Percentiles rank a stretch among this genome's conserved stretches.
Evolutionary conservation across 2,329 filamentous ascomycete species (phyloP).

Genomic region (Tolypocladium tundrense): DNA sequence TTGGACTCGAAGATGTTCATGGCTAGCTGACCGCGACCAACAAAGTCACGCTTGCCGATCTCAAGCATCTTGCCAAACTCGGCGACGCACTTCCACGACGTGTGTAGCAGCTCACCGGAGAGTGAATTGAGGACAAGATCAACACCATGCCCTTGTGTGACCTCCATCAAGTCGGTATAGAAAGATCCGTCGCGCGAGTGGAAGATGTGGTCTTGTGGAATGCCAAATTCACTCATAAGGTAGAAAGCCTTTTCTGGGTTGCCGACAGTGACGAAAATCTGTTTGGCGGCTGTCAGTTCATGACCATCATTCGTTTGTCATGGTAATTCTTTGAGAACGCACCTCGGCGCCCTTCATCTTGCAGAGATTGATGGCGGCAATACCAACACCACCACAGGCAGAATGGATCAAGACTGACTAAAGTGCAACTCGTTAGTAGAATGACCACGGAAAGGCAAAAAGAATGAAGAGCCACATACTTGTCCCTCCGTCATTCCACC

Average conservation of each 20-base stretch:
- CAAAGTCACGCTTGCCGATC: slow-evolving; percentile 24
- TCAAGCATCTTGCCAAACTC: slow-evolving; percentile 23
- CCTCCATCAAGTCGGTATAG: slow-evolving; percentile 9
- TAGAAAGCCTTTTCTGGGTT: slow-evolving; percentile 16
- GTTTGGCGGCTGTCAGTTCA: neutral
- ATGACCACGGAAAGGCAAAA: neutral
- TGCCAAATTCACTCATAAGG: slow-evolving; percentile 11
- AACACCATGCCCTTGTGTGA: slow-evolving; percentile 15
- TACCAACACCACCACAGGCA: slow-evolving; percentile 18
- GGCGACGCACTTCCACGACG: slow-evolving; percentile 23
- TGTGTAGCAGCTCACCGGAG: slow-evolving; percentile 16
- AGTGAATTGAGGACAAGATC: slow-evolving; percentile 21
- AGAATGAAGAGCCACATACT: neutral
- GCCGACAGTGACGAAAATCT: slow-evolving; percentile 15
- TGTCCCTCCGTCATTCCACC: slow-evolving; percentile 5
- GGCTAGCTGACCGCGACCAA: slow-evolving; percentile 25
- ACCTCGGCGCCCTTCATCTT: slow-evolving; percentile 12
- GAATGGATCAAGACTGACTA: slow-evolving; percentile 20
- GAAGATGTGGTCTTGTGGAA: slow-evolving; percentile 18
- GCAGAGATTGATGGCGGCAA: slow-evolving; percentile 16
- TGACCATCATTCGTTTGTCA: neutral
- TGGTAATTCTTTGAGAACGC: neutral
- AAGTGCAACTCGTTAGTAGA: neutral
- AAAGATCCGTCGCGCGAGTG: slow-evolving; percentile 15
- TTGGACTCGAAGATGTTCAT: slow-evolving; percentile 31